phyloP scores from a whole-genome alignment of 2,329 filamentous ascomycete species.

The Fusarium algeriense region DNA sequence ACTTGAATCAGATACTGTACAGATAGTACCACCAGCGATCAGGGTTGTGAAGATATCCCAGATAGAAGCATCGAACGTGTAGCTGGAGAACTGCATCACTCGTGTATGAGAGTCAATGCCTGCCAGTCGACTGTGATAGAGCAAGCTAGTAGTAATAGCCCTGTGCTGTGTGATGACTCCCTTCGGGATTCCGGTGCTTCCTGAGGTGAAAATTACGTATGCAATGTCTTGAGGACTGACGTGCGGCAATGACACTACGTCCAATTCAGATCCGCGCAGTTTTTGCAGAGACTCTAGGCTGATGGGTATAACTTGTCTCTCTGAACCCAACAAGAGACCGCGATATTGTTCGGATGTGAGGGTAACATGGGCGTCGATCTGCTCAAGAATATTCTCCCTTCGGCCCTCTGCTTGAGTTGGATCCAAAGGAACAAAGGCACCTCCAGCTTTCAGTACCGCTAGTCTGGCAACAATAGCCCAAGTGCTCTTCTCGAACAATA shows the following conservation, averaged over 20 bases:
- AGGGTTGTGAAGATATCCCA: conserved; percentile 37
- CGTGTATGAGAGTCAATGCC: conserved; percentile 2
- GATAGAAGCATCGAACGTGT: conserved; percentile 43
- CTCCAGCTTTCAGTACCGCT: conserved; percentile 3
- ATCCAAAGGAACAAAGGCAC: conserved; percentile 1
- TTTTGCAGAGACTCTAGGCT: not conserved
- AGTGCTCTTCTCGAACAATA: not conserved
- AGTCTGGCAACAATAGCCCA: conserved; percentile 1
- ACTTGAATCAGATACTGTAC: conserved; percentile 35
- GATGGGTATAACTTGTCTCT: not conserved
- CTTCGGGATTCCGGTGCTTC: conserved; percentile 32
- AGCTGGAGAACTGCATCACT: conserved; percentile 35
- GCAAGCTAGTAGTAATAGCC: conserved; percentile 8
- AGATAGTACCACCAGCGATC: conserved; percentile 42
- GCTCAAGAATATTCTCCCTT: not conserved
- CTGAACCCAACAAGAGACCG: not conserved
- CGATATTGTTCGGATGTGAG: not conserved
- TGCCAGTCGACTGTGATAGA: conserved; percentile 2
- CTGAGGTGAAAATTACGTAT: conserved; percentile 33
- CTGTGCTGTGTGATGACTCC: conserved; percentile 22
- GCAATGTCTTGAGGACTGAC: not conserved
- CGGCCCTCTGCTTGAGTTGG: not conserved
- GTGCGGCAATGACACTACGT: not conserved
- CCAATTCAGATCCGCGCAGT: not conserved
- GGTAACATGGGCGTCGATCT: not conserved